A percentile compares a stretch with the other conserved stretches of the same genome.
phyloP scores from a whole-genome alignment of 2,329 filamentous ascomycete genomes.

The Diatrype stigma region DNA sequence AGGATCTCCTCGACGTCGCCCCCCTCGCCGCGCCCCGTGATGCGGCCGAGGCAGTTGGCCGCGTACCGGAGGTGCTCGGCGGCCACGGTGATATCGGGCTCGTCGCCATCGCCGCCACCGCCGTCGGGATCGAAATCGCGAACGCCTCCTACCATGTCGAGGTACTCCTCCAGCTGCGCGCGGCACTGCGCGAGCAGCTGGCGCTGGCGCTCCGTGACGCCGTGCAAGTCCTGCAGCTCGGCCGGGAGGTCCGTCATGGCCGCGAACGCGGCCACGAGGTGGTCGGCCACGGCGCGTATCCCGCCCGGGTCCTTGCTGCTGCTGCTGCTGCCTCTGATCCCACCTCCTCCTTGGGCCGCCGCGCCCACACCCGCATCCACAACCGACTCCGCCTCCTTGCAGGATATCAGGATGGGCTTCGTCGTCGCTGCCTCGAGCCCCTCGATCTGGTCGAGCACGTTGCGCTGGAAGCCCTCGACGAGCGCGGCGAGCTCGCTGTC shows the following conservation, averaged over 20 bases:
- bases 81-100: slow-evolving; percentile 81
- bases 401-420: slow-evolving; percentile 64
- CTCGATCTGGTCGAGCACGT: slow-evolving; percentile 36
- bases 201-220: slow-evolving; percentile 85
- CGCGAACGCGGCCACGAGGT: slow-evolving; percentile 64
- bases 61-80: slow-evolving; percentile 84
- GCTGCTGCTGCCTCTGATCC: neutral
- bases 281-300: slow-evolving; percentile 64
- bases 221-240: slow-evolving; percentile 77
- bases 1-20: slow-evolving; percentile 94
- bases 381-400: slow-evolving; percentile 55
- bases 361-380: too few relatives aligned
- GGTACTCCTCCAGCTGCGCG: slow-evolving; percentile 67
- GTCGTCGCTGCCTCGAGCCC: slow-evolving; percentile 29
- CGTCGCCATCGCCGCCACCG: slow-evolving; percentile 31
- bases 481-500: slow-evolving; percentile 32
- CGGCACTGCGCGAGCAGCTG: slow-evolving; percentile 74
- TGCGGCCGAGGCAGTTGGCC: slow-evolving; percentile 74
- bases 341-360: neutral
- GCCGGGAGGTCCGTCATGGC: slow-evolving; percentile 66
- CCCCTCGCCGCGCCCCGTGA: slow-evolving; percentile 79
- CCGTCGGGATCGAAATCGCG: slow-evolving; percentile 12
- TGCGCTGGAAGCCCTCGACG: slow-evolving; percentile 34
- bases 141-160: slow-evolving; percentile 48
- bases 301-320: slow-evolving; percentile 51